phyloP scores from a whole-genome alignment of 83 land plant genomes.

The Picea abies region DNA sequence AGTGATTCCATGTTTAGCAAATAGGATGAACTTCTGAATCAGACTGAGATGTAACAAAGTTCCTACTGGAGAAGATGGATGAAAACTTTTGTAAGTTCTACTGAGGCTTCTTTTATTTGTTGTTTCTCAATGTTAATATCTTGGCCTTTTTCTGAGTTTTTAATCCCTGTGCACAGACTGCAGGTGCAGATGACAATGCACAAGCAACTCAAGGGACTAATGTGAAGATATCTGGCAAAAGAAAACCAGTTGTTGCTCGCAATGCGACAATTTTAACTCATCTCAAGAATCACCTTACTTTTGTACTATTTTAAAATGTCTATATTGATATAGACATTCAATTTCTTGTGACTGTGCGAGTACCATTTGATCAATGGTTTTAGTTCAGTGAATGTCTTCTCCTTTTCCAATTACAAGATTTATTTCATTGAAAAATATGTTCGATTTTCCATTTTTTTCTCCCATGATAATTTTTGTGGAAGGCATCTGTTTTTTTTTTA shows the following conservation, averaged over 20 bases:
- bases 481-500: not conserved
- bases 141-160: not conserved
- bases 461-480: not conserved
- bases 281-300: not conserved
- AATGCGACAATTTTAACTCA: not conserved
- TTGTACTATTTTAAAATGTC: not conserved
- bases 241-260: not conserved
- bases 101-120: not conserved
- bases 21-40: conserved; percentile 70
- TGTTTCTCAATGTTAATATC: not conserved
- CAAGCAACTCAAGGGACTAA: conserved; percentile 11
- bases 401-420: not conserved
- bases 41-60: conserved; percentile 70
- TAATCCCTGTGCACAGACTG: not conserved
- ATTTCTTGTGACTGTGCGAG: not conserved
- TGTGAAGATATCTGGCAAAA: not conserved
- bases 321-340: not conserved
- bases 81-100: conserved; percentile 42
- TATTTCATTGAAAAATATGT: not conserved
- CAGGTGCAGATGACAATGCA: not conserved
- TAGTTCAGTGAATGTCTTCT: not conserved
- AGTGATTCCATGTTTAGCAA: conserved; percentile 48
- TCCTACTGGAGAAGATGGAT: conserved; percentile 83
- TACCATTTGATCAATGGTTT: not conserved
- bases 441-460: not conserved